Percentiles rank a stretch among this genome's conserved stretches.
phyloP scores from a whole-genome alignment of 331 rosid species.

The Pyrus hybrid region DNA sequence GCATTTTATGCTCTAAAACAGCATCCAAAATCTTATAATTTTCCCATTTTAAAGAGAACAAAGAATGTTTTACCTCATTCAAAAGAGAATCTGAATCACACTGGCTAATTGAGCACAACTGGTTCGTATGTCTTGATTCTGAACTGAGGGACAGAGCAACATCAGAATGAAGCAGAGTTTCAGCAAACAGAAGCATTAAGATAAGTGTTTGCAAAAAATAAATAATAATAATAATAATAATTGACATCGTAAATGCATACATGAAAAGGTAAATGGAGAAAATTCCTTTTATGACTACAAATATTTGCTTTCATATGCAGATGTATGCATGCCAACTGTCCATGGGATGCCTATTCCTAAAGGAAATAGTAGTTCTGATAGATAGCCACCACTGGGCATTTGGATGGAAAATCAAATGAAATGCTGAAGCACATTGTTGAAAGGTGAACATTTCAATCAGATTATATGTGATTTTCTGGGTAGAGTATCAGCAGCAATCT shows the following conservation, averaged over 20 bases:
- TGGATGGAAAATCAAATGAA: not conserved
- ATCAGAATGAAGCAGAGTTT: conserved; percentile 24
- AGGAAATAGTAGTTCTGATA: not conserved
- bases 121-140: conserved; percentile 83
- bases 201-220: not conserved
- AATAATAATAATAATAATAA: no score
- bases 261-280: not conserved
- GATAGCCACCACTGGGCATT: not conserved
- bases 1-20: not conserved
- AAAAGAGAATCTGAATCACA: conserved; percentile 87
- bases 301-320: not conserved
- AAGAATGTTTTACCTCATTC: conserved; percentile 57
- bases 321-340: not conserved
- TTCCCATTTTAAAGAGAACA: not conserved
- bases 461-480: not conserved
- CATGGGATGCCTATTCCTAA: not conserved
- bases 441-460: not conserved
- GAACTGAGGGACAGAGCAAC: conserved; percentile 50
- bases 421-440: not conserved
- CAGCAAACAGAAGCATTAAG: conserved; percentile 11
- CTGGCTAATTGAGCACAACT: conserved; percentile 89
- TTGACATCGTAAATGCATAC: not conserved
- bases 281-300: not conserved
- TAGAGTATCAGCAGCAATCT: not conserved
- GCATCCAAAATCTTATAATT: not conserved